These are phyloP conservation scores for Brassica balearica DNA, from an alignment of 441 rosid genomes.

Conservation along the genomic window DNA sequence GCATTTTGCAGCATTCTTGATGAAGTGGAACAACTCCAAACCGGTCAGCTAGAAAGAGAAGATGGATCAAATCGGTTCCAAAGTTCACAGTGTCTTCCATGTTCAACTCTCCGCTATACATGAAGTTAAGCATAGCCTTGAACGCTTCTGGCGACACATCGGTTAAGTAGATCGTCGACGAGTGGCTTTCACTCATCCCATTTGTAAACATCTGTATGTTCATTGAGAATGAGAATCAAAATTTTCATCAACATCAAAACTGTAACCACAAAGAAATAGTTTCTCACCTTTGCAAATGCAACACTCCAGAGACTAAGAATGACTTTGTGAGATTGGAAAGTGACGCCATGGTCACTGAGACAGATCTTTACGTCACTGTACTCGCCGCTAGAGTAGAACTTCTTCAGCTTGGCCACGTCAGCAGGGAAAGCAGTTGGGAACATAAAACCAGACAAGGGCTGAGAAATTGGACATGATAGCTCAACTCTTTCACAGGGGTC, in stretches of 20 bases:
- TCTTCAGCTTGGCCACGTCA: constrained; percentile 65
- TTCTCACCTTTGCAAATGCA: constrained; percentile 87
- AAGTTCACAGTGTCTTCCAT: constrained; percentile 63
- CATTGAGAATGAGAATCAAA: constrained; percentile 28
- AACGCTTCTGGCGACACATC: constrained; percentile 82
- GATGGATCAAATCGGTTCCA: constrained; percentile 81
- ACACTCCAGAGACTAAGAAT: constrained; percentile 88
- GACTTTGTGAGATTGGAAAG: constrained; percentile 71
- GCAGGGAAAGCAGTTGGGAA: constrained; percentile 80
- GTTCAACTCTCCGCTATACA: constrained; percentile 82
- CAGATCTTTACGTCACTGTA: constrained; percentile 68
- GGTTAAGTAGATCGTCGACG: constrained; percentile 64
- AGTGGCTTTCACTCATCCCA: constrained; percentile 93
- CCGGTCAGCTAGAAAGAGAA: constrained; percentile 89
- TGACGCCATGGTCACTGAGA: constrained; percentile 70
- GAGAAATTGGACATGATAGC: constrained; percentile 63
- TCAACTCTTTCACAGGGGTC: constrained; percentile 63
- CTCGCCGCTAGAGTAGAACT: constrained; percentile 54
- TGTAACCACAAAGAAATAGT: background rate
- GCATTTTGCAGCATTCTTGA: constrained; percentile 96
- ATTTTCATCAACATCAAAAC: background rate
- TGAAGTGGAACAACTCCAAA: constrained; percentile 85
- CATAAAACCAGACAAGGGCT: constrained; percentile 52
- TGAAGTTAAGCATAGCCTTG: constrained; percentile 79
- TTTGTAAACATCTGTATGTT: constrained; percentile 94